These are phyloP conservation scores for Blastomyces parvus DNA, from an alignment of 2,329 filamentous ascomycete species.

Conservation along the genomic window DNA sequence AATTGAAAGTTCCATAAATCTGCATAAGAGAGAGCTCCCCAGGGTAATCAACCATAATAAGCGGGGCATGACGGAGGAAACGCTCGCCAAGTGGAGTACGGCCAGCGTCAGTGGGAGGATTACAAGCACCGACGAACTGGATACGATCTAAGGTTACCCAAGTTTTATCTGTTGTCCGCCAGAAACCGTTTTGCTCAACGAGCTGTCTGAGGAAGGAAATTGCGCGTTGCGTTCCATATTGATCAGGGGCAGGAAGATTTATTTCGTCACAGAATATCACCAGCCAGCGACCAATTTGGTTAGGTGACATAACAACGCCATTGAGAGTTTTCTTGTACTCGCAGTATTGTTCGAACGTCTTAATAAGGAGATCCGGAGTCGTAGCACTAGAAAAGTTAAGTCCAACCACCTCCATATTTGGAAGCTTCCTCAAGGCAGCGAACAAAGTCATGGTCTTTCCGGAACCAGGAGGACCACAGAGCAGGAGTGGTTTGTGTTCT, in stretches of 20 bases:
- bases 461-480: slow-evolving; percentile 94
- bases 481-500: slow-evolving; percentile 91
- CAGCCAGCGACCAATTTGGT: slow-evolving; percentile 93
- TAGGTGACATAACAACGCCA: slow-evolving; percentile 88
- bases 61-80: slow-evolving; percentile 92
- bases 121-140: slow-evolving; percentile 97
- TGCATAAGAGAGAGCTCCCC: slow-evolving; percentile 89
- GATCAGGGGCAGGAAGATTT: slow-evolving; percentile 94
- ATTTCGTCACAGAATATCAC: slow-evolving; percentile 99
- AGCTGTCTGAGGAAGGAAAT: slow-evolving; percentile 96
- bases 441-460: slow-evolving; percentile 99
- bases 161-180: slow-evolving; percentile 91
- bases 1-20: slow-evolving; percentile 98
- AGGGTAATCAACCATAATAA: slow-evolving; percentile 99
- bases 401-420: slow-evolving; percentile 97
- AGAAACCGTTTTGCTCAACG: slow-evolving; percentile 98
- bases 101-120: slow-evolving; percentile 93
- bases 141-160: slow-evolving; percentile 98
- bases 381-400: slow-evolving; percentile 99
- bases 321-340: slow-evolving; percentile 99
- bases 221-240: slow-evolving; percentile 92
- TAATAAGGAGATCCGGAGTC: slow-evolving; percentile 92
- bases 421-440: slow-evolving; percentile 89
- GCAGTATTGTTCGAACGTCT: slow-evolving; percentile 99
- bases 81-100: slow-evolving; percentile 87